phyloP scores from a whole-genome alignment of 2,329 filamentous ascomycete genomes.

The Hypocreales sp. region DNA sequence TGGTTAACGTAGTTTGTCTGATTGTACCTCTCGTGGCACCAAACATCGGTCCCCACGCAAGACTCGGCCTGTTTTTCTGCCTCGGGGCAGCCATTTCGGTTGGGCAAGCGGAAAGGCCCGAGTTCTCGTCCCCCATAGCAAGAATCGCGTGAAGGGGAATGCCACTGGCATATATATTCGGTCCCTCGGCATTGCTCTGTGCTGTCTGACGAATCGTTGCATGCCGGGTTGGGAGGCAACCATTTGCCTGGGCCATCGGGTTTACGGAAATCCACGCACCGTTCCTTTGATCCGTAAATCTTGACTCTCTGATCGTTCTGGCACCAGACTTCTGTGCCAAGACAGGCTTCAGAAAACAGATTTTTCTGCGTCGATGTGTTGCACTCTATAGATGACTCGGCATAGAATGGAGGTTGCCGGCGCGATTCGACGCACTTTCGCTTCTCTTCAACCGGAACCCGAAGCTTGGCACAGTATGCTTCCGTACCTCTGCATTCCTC shows the following conservation, averaged over 20 bases:
- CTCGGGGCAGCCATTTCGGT: neutral
- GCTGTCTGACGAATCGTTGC: neutral
- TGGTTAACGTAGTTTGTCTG: neutral
- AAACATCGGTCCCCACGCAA: neutral
- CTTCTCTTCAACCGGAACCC: neutral
- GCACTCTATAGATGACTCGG: neutral
- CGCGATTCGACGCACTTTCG: neutral
- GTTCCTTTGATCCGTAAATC: neutral
- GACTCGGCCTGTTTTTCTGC: neutral
- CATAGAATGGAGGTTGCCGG: neutral
- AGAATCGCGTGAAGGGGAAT: neutral
- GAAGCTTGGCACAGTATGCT: neutral
- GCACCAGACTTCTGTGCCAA: neutral
- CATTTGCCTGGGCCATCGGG: neutral
- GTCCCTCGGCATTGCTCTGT: conserved; percentile 1
- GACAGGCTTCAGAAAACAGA: neutral
- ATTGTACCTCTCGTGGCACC: neutral
- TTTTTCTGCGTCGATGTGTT: neutral
- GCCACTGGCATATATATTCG: neutral
- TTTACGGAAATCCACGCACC: neutral
- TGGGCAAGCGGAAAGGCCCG: neutral
- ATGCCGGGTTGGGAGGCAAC: neutral
- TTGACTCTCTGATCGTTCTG: neutral
- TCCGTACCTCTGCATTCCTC: neutral
- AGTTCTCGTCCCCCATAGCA: neutral